Evolutionary conservation across 1,284 basidiomycete genomes (phyloP).

Genomic region (Cutaneotrichosporon sp.): DNA sequence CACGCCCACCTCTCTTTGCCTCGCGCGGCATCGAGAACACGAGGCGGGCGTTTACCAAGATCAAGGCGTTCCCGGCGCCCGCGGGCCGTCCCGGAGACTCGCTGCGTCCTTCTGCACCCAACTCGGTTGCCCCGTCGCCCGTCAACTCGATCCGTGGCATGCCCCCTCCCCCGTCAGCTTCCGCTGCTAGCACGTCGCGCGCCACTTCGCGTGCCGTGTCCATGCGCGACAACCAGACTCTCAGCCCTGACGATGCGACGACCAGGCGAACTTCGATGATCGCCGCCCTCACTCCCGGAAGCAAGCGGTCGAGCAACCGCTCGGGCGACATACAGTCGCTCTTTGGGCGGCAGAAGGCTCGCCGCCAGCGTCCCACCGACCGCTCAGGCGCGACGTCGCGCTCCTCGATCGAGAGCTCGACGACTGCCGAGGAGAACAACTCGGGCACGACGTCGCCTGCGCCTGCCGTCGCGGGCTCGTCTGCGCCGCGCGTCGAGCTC

Average conservation of each 20-base stretch:
- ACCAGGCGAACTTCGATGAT: slow-evolving; percentile 11
- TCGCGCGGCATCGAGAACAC: slow-evolving; percentile 34
- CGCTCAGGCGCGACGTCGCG: slow-evolving; percentile 11
- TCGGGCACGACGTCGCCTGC: slow-evolving; percentile 1
- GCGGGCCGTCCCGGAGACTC: slow-evolving; percentile 4
- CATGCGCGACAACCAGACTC: slow-evolving; percentile 2
- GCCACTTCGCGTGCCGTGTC: slow-evolving; percentile 1
- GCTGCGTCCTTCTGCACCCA: slow-evolving; percentile 5
- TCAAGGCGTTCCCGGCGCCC: slow-evolving; percentile 40
- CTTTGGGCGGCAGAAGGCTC: slow-evolving; percentile 19
- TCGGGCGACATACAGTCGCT: slow-evolving; percentile 13
- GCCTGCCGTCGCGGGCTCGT: neutral
- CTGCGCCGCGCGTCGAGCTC: slow-evolving; percentile 33
- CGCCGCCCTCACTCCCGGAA: slow-evolving; percentile 7
- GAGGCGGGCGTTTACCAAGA: slow-evolving; percentile 33
- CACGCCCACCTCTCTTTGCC: slow-evolving; percentile 23
- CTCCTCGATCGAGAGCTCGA: slow-evolving; percentile 8
- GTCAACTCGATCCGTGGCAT: slow-evolving; percentile 17
- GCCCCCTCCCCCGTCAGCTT: neutral
- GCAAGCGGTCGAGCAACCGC: slow-evolving; percentile 15
- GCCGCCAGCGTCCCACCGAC: slow-evolving; percentile 11
- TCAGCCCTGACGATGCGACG: slow-evolving; percentile 7
- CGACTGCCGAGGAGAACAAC: slow-evolving; percentile 1
- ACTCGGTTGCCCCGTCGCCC: slow-evolving; percentile 10
- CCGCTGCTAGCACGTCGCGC: neutral